A percentile compares a stretch with the other conserved stretches of the same genome.
phyloP scores from a whole-genome alignment of 2,329 filamentous ascomycete genomes.

The Ustilaginoidea virens region DNA sequence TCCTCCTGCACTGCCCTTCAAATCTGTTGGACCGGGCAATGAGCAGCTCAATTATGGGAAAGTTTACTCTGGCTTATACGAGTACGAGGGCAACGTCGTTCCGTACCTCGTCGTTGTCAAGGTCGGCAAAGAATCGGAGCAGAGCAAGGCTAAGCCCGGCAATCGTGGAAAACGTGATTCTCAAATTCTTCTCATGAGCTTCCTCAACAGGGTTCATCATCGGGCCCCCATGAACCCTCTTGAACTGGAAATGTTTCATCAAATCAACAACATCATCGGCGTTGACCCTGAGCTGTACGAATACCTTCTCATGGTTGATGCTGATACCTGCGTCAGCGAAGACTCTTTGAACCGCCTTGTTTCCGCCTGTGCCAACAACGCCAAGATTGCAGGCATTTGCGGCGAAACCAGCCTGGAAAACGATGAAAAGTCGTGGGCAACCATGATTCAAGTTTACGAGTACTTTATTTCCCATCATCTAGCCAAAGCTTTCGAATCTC shows the following conservation, averaged over 20 bases:
- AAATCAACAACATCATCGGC: constrained; percentile 98
- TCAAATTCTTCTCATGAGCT: constrained; percentile 89
- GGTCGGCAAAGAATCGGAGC: constrained; percentile 92
- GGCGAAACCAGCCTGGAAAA: constrained; percentile 95
- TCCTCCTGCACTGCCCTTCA: constrained; percentile 85
- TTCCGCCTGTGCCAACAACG: constrained; percentile 81
- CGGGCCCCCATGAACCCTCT: constrained; percentile 87
- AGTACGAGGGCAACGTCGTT: constrained; percentile 93
- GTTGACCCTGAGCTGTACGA: constrained; percentile 96
- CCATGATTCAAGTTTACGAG: constrained; percentile 99
- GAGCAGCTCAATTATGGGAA: constrained; percentile 97
- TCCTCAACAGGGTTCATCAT: constrained; percentile 95
- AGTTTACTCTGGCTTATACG: constrained; percentile 94
- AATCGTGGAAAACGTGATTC: constrained; percentile 98
- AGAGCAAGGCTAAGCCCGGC: constrained; percentile 78
- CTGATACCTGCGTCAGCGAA: constrained; percentile 85
- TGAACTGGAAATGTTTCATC: constrained; percentile 96
- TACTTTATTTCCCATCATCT: constrained; percentile 98
- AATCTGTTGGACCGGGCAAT: constrained; percentile 74
- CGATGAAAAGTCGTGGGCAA: constrained; percentile 92
- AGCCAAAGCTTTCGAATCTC: constrained; percentile 90
- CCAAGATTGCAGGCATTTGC: constrained; percentile 93
- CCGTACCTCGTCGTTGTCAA: constrained; percentile 94
- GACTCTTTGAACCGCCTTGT: constrained; percentile 89
- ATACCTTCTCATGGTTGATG: constrained; percentile 93